Conservation (phyloP, 345 rosid genomes). For the Turnera subulata region DNA sequence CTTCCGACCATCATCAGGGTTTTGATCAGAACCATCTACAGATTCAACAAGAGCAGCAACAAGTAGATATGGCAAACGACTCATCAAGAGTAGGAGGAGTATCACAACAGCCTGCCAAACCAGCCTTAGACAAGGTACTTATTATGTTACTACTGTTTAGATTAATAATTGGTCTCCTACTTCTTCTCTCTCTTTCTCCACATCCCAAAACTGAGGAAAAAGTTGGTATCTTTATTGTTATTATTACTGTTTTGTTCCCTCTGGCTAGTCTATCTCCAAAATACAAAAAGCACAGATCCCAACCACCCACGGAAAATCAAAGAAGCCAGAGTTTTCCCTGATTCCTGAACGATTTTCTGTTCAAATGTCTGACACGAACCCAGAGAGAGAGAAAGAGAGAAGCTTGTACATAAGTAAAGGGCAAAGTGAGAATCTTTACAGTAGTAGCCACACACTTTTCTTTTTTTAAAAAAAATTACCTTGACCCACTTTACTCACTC, state of each 20-base stretch:
- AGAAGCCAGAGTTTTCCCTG: conserved; percentile 24
- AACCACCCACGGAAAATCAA: conserved; percentile 39
- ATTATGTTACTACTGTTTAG: conserved; percentile 10
- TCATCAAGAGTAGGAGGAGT: conserved; percentile 36
- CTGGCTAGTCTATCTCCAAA: conserved; percentile 24
- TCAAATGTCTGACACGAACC: conserved; percentile 30
- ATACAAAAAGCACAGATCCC: conserved; percentile 45
- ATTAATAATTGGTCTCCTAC: conserved; percentile 13
- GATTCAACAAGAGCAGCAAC: conserved; percentile 35
- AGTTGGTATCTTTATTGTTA: conserved; percentile 30
- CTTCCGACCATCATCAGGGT: conserved; percentile 35
- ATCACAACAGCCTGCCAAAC: conserved; percentile 51
- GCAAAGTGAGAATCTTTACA: conserved; percentile 38
- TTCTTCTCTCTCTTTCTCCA: not conserved
- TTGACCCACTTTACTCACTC: conserved; percentile 21
- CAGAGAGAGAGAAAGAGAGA: conserved; percentile 17
- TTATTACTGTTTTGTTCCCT: conserved; percentile 28
- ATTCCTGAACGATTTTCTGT: conserved; percentile 41
- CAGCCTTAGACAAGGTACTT: conserved; percentile 75
- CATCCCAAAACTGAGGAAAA: conserved; percentile 42
- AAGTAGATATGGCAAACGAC: conserved; percentile 44
- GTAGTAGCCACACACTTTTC: conserved; percentile 5
- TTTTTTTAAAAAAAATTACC: conserved; percentile 9
- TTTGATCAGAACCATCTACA: conserved; percentile 36
- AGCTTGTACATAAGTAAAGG: conserved; percentile 12